Conservation (phyloP, 345 rosid species). For the Linum usitatissimum region DNA sequence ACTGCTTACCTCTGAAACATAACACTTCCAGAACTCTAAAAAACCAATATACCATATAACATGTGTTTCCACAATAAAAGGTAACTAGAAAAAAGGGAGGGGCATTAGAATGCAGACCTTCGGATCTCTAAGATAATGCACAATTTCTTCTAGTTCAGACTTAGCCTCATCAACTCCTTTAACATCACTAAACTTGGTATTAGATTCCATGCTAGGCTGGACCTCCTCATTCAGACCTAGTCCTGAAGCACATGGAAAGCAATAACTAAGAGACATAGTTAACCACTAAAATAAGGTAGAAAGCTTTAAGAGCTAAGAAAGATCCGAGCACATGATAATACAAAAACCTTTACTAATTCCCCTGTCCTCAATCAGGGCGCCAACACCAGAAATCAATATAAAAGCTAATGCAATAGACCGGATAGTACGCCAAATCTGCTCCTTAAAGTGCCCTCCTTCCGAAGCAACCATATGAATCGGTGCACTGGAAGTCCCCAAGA, state of each 20-base stretch:
- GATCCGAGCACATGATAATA: not conserved
- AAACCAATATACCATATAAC: not conserved
- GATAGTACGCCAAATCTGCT: slow-evolving; percentile 88
- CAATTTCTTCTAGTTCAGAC: slow-evolving; percentile 90
- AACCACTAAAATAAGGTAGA: slow-evolving; percentile 5
- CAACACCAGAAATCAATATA: slow-evolving; percentile 75
- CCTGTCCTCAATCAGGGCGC: slow-evolving; percentile 86
- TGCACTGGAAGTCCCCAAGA: slow-evolving; percentile 69
- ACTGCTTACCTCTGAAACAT: slow-evolving; percentile 2
- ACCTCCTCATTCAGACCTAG: slow-evolving; percentile 93
- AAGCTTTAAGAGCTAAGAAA: slow-evolving; percentile 2
- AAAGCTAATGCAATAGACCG: slow-evolving; percentile 64
- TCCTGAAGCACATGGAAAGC: slow-evolving; percentile 31
- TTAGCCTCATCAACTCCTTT: slow-evolving; percentile 99
- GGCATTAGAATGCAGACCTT: slow-evolving; percentile 32
- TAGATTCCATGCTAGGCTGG: slow-evolving; percentile 84
- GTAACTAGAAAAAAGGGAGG: not conserved
- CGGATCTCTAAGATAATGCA: slow-evolving; percentile 94
- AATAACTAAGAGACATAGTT: not conserved
- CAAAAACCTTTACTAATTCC: slow-evolving; percentile 79
- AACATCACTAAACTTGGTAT: slow-evolving; percentile 82
- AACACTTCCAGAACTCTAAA: not conserved
- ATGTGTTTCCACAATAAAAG: not conserved
- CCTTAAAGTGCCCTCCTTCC: slow-evolving; percentile 79
- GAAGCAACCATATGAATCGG: slow-evolving; percentile 79